Base-by-base conservation (phyloP, 2,329 filamentous ascomycete species). In the Monilinia fructigena region DNA sequence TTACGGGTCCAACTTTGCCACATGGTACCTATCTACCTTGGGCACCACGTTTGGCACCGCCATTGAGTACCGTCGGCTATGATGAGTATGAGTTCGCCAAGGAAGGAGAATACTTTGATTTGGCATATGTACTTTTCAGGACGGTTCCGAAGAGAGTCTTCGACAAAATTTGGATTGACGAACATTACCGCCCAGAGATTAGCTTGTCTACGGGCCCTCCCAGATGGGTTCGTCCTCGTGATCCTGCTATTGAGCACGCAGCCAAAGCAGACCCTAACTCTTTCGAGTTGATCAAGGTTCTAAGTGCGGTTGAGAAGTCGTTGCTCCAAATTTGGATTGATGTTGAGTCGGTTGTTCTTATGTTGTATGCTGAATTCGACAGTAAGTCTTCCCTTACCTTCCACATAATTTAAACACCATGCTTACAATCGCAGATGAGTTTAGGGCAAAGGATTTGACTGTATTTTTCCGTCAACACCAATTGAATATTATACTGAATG, bases 291-390 rank as follows among this genome's bases (percentile, higher is more conserved):
- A 31, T 48, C 20, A 31, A 63, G 12, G 45, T 66, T 26, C 1
- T 66, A 52, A 10, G 58, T n/a, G 38, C 47, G 14, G n/a, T 66
- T 11, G 65, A 66, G 42, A 35, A 38, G 23, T 55, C 50, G 7
- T 40, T 66, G 50, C 26, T 66, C 16, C n/a, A 7, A 5, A 55
- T 62, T 28, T 66, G 65, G 65, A 16, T 16, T 55, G 58, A 28
- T 35, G 59, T 66, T 10, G 65, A 66, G 52, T 50, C 56, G 4
- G 63, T 63, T 50, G 42, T 63, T 28, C 31, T 66, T 48, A 23
- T 55, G 23, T 31, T 40, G 18, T 55, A 63, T 56, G 42, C 52
- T 47, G 52, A 66, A 7, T 4, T 63, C 14, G 38, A n/a, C 4
- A 23, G 64, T 63, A 28, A 38, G 52, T 42, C 42, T 38, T 11